A percentile compares a stretch with the other conserved stretches of the same genome.
These are phyloP conservation scores for Colletotrichum noveboracense DNA, from an alignment of 2,329 filamentous ascomycete genomes.

Conservation along the genomic window DNA sequence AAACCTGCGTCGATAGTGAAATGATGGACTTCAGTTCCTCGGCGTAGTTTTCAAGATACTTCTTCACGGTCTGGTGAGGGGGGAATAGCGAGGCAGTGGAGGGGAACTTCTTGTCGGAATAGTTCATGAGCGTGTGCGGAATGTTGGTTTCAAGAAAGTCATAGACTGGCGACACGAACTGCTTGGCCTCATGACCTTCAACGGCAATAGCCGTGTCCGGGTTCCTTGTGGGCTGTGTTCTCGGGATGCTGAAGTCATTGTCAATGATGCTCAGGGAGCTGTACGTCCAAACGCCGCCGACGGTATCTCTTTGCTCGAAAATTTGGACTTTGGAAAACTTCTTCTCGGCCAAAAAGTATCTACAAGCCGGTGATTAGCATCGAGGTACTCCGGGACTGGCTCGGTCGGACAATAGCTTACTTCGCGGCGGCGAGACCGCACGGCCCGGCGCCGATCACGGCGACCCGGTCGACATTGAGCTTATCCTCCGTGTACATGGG, in stretches of 20 bases:
- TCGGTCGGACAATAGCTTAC: constrained; percentile 24
- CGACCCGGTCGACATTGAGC: constrained; percentile 53
- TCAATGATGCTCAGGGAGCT: constrained; percentile 34
- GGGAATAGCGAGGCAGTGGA: constrained; percentile 69
- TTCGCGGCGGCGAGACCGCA: constrained; percentile 67
- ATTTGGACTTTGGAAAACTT: constrained; percentile 68
- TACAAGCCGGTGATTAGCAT: constrained; percentile 33
- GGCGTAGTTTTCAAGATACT: constrained; percentile 71
- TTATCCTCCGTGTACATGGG: constrained; percentile 19
- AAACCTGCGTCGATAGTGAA: constrained; percentile 66
- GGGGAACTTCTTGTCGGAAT: constrained; percentile 66
- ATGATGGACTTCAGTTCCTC: constrained; percentile 63
- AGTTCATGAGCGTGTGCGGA: constrained; percentile 73
- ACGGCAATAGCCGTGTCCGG: constrained; percentile 48
- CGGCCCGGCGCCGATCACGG: constrained; percentile 76
- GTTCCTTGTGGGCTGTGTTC: constrained; percentile 32
- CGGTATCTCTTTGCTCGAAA: constrained; percentile 70
- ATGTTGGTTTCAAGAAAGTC: constrained; percentile 78
- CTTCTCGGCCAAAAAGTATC: constrained; percentile 70
- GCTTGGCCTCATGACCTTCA: constrained; percentile 34
- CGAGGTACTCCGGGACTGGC: background rate
- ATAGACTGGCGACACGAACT: constrained; percentile 73
- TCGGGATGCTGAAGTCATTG: constrained; percentile 24
- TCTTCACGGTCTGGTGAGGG: constrained; percentile 63
- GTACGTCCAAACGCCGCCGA: constrained; percentile 79